Evolutionary conservation across 345 rosid genomes (phyloP), one percentile per base, ranked within the genome.

Genomic region (Cardamine occulta): DNA sequence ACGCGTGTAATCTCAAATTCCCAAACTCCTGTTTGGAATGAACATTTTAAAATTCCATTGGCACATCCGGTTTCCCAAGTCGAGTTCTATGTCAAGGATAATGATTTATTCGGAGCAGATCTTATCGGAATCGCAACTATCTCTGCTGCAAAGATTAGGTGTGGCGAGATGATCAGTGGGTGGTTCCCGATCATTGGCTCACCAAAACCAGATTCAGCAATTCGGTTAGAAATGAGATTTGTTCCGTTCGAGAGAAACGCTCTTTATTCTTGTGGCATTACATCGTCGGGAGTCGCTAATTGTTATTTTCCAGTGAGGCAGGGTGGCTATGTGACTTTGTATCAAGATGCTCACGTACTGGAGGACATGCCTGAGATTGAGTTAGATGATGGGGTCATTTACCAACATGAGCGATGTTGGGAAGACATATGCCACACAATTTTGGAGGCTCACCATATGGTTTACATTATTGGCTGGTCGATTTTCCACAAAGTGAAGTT

Each of bases 371-470:
- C 93, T 19, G 61, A 82, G 78, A 86, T 93, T 53, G 81, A 84
- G 65, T 74, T 93, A 76, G 98, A 89, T 6, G 67, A 77, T 0
- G 98, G 93, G 23, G 67, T 56, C 1, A 17, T 71, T 31, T 91
- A 62, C 29, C 72, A 63, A 73, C 92, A 89, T 8, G 87, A 68
- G 64, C 70, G 72, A 58, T 93, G 98, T 78, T 93, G 98, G 97
- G 98, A 93, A 77, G 98, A 93, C 68, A 91, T 93, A 0, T 93
- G 97, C 45, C 90, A 91, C 29, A 87, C 97, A 1, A 88, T 93
- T 57, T 56, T 86, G 45, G 97, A 93, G 73, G 98, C 98, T 12
- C 98, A 91, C 42, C 95, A 90, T 71, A 15, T 93, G 87, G 89
- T 93, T 51, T 93, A 93, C 39, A 58, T 93, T 1, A 82, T 77